A percentile compares a stretch with the other conserved stretches of the same genome.
These are phyloP conservation scores for Dictyophora rubrovolvata DNA, from an alignment of 768 basidiomycete genomes.

Conservation along the genomic window DNA sequence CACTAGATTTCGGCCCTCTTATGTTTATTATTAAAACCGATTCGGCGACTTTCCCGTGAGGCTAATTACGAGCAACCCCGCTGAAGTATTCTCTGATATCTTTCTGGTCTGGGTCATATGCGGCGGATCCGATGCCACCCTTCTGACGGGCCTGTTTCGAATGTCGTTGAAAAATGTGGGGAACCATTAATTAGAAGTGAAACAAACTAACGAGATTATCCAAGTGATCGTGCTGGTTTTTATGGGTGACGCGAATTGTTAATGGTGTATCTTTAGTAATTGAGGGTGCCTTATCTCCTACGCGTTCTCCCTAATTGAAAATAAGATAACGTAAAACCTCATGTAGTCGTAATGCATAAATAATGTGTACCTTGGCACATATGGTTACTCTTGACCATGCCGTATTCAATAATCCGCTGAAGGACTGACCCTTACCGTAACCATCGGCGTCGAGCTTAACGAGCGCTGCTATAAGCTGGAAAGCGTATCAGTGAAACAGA, in stretches of 20 bases:
- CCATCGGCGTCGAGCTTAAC: conserved; percentile 28
- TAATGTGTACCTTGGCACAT: conserved; percentile 32
- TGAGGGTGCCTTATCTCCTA: not conserved
- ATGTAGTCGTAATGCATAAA: conserved; percentile 9
- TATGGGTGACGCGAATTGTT: conserved; percentile 36
- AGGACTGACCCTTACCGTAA: conserved; percentile 24
- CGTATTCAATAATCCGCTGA: conserved; percentile 53
- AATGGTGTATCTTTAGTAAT: conserved; percentile 19
- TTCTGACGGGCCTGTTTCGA: conserved; percentile 47
- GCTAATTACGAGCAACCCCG: conserved; percentile 17
- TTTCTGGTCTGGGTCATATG: conserved; percentile 65
- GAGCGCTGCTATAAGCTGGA: conserved; percentile 38
- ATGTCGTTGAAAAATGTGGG: not conserved
- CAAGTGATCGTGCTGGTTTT: conserved; percentile 50
- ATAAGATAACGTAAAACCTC: not conserved
- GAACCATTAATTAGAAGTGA: not conserved
- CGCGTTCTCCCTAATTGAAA: conserved; percentile 1
- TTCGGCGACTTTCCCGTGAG: not conserved
- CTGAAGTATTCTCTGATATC: conserved; percentile 70
- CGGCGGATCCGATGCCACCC: conserved; percentile 63
- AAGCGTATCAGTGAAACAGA: conserved; percentile 10
- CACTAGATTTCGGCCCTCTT: too few species aligned
- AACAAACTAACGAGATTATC: conserved; percentile 39
- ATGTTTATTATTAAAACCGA: too few species aligned
- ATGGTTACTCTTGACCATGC: conserved; percentile 55